Conservation (phyloP, 768 basidiomycete species). For the Trametes gibbosa region DNA sequence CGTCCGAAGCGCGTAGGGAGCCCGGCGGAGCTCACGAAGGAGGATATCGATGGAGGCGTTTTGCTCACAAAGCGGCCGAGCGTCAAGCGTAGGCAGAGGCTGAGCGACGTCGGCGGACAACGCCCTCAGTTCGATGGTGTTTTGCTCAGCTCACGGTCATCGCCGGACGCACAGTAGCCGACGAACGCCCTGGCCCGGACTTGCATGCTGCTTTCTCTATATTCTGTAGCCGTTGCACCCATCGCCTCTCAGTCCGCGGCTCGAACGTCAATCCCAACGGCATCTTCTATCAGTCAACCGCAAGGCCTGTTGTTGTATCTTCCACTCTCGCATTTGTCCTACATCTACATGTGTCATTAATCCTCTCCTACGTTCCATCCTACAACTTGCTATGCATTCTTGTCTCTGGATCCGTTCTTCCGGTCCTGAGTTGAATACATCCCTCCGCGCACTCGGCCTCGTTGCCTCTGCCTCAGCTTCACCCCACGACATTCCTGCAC, state of each 20-base stretch:
- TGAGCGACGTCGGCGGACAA: conserved; percentile 20
- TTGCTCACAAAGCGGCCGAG: conserved; percentile 66
- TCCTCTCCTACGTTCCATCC: too few relatives aligned
- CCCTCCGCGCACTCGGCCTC: background rate
- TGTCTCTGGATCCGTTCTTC: too few relatives aligned
- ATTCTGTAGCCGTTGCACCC: background rate
- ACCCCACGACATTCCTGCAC: background rate
- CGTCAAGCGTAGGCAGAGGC: conserved; percentile 46
- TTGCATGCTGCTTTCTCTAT: background rate
- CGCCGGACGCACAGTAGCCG: conserved; percentile 2
- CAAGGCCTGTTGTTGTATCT: too few relatives aligned
- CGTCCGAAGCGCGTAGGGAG: conserved; percentile 67
- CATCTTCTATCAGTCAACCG: too few relatives aligned
- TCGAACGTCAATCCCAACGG: background rate
- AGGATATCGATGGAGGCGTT: conserved; percentile 55
- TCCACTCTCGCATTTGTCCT: too few relatives aligned
- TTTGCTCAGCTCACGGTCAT: background rate
- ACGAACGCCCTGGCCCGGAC: background rate
- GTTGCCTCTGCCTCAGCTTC: too few relatives aligned
- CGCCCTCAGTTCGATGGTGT: conserved; percentile 5
- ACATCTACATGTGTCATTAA: too few relatives aligned
- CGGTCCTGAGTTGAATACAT: too few relatives aligned
- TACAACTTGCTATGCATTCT: too few relatives aligned
- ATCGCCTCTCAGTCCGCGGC: background rate
- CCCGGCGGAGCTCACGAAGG: conserved; percentile 65